Conservation (phyloP, 2,329 filamentous ascomycete genomes). For the Neonectria punicea region DNA sequence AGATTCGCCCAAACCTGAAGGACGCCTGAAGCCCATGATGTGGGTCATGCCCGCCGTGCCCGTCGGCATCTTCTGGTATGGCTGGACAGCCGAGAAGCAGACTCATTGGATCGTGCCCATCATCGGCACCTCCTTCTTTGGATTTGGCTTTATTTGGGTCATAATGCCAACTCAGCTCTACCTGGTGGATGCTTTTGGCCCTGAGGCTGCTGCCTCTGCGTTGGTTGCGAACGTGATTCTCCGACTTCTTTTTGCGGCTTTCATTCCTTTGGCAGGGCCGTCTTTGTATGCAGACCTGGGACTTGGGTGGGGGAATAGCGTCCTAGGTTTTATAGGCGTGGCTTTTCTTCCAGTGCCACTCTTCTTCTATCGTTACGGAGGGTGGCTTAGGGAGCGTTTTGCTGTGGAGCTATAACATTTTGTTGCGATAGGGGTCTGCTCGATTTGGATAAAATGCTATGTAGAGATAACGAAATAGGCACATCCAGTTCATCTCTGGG, state of each 20-base stretch:
- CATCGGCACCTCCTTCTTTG: constrained; percentile 51
- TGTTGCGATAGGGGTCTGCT: no score
- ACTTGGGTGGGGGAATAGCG: constrained; percentile 56
- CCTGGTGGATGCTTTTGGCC: constrained; percentile 42
- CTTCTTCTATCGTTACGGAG: no score
- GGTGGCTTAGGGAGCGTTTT: no score
- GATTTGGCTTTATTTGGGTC: constrained; percentile 55
- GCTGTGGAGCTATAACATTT: no score
- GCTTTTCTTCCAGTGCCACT: no score
- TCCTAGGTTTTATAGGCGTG: constrained; percentile 1
- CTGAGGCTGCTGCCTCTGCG: constrained; percentile 38
- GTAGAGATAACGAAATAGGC: no score
- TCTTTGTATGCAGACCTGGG: constrained; percentile 47
- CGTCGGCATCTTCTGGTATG: constrained; percentile 65
- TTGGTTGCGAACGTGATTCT: constrained; percentile 35
- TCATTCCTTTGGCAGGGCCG: constrained; percentile 66
- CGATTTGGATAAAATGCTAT: no score
- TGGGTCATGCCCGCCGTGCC: constrained; percentile 63
- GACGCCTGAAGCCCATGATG: constrained; percentile 64
- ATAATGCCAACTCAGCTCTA: constrained; percentile 43
- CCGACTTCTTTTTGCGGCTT: constrained; percentile 68
- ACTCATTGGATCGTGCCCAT: constrained; percentile 64
- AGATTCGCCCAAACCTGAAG: constrained; percentile 51
- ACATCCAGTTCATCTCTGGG: no score
- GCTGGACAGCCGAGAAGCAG: constrained; percentile 64